Evolutionary conservation across 306 rosid species (phyloP).

Genomic region (Lathyrus oleraceus): DNA sequence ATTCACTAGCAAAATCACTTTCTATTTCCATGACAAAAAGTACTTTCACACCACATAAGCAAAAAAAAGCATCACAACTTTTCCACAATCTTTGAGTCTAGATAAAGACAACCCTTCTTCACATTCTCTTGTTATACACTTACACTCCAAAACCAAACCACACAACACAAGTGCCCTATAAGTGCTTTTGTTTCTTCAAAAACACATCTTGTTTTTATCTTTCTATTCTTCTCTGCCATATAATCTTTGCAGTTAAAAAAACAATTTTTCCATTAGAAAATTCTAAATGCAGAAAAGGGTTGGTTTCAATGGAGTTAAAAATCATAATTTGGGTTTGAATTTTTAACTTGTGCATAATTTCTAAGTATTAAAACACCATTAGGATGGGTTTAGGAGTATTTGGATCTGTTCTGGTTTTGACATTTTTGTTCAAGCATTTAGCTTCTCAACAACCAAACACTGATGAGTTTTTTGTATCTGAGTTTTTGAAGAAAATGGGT

Average conservation of each 20-base stretch:
- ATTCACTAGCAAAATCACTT: neutral
- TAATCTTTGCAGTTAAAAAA: slow-evolving; percentile 34
- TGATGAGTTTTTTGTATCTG: slow-evolving; percentile 74
- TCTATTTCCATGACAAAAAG: slow-evolving; percentile 17
- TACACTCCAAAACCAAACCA: slow-evolving; percentile 33
- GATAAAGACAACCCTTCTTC: slow-evolving; percentile 51
- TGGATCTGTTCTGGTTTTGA: slow-evolving; percentile 60
- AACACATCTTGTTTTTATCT: slow-evolving; percentile 3
- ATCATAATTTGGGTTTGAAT: slow-evolving; percentile 41
- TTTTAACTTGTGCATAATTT: slow-evolving; percentile 38
- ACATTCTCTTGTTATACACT: slow-evolving; percentile 42
- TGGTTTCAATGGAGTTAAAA: slow-evolving; percentile 22
- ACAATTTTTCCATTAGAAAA: neutral
- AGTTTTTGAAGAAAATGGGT: slow-evolving; percentile 64
- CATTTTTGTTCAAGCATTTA: slow-evolving; percentile 65
- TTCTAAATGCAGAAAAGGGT: slow-evolving; percentile 38
- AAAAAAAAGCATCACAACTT: slow-evolving; percentile 36
- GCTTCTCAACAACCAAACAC: slow-evolving; percentile 80
- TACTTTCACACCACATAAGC: slow-evolving; percentile 20
- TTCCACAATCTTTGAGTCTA: slow-evolving; percentile 36
- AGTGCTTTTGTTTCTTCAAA: slow-evolving; percentile 31
- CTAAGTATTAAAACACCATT: slow-evolving; percentile 5
- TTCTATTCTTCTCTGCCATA: slow-evolving; percentile 7
- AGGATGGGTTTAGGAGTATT: slow-evolving; percentile 70
- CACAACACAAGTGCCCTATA: slow-evolving; percentile 26